Conservation (phyloP, 2,329 filamentous ascomycete species). For the Plectosphaerella plurivora region DNA sequence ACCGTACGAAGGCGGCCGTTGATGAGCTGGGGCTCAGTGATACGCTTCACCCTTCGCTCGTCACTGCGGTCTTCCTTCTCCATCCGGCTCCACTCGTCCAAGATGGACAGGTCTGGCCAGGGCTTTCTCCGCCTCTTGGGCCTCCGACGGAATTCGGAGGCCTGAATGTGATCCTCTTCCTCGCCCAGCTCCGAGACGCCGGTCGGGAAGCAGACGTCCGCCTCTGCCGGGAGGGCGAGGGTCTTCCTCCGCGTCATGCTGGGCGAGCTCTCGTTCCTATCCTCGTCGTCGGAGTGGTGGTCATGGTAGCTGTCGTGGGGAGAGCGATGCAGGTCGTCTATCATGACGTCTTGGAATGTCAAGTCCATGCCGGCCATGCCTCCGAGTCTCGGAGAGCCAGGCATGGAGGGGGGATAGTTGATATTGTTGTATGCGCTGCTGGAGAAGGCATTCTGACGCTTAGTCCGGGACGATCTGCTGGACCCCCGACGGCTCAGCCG, state of each 20-base stretch:
- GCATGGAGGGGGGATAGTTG: conserved; percentile 66
- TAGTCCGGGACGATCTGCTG: conserved; percentile 46
- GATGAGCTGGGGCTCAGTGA: conserved; percentile 89
- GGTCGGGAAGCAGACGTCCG: conserved; percentile 90
- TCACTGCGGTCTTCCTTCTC: conserved; percentile 87
- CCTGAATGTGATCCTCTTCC: conserved; percentile 58
- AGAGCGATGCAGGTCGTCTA: conserved; percentile 54
- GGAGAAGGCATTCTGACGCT: conserved; percentile 24
- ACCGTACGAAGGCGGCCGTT: conserved; percentile 83
- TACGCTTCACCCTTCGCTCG: conserved; percentile 80
- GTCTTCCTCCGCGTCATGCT: conserved; percentile 42
- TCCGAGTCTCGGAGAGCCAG: conserved; percentile 54
- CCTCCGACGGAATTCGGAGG: conserved; percentile 20
- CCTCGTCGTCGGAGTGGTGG: conserved; percentile 19
- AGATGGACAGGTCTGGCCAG: conserved; percentile 80
- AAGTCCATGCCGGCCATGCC: conserved; percentile 45
- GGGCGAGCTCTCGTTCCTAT: conserved; percentile 13
- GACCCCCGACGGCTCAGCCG: conserved; percentile 40
- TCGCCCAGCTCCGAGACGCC: conserved; percentile 76
- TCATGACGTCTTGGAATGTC: conserved; percentile 65
- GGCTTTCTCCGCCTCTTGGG: conserved; percentile 52
- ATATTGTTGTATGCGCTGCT: conserved; percentile 47
- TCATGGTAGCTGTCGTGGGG: conserved; percentile 21
- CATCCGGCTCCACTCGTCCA: conserved; percentile 86
- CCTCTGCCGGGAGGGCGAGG: conserved; percentile 59